A percentile compares a stretch with the other conserved stretches of the same genome.
Conservation (phyloP, 768 basidiomycete species). For the Cystobasidium onofrii region DNA sequence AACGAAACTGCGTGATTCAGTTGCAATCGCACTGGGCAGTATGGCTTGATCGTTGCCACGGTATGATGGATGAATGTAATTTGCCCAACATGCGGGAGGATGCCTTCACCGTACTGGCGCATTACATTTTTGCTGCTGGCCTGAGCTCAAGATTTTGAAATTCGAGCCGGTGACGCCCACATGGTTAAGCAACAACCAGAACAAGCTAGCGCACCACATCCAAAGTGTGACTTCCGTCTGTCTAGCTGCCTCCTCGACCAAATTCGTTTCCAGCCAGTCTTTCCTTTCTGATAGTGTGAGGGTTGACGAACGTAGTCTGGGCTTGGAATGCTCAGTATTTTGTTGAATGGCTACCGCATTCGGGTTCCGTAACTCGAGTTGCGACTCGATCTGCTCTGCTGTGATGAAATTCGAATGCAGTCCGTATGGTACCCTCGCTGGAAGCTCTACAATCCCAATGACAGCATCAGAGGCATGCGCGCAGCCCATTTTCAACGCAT, state of each 20-base stretch:
- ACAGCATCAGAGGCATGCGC: constrained; percentile 44
- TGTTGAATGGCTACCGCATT: constrained; percentile 11
- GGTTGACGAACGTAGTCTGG: neutral
- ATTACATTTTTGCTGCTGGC: no score
- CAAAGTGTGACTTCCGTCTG: neutral
- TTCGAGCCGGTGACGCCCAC: neutral
- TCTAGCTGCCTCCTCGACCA: neutral
- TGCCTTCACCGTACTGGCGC: no score
- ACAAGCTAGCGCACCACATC: neutral
- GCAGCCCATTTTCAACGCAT: constrained; percentile 44
- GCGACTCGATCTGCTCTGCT: constrained; percentile 35
- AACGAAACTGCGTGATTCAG: no score
- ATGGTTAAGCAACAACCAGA: neutral
- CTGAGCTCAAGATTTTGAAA: no score
- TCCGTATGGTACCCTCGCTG: constrained; percentile 41
- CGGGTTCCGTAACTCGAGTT: neutral
- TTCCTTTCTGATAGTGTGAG: neutral
- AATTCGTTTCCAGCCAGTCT: neutral
- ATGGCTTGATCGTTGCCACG: no score
- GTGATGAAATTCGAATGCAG: constrained; percentile 42
- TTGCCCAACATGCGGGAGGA: no score
- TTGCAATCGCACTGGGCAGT: no score
- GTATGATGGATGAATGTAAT: no score
- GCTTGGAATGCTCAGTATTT: neutral
- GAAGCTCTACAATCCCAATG: neutral